Conservation (phyloP, 2,329 filamentous ascomycete species). For the Aspergillus oerlinghausenensis region DNA sequence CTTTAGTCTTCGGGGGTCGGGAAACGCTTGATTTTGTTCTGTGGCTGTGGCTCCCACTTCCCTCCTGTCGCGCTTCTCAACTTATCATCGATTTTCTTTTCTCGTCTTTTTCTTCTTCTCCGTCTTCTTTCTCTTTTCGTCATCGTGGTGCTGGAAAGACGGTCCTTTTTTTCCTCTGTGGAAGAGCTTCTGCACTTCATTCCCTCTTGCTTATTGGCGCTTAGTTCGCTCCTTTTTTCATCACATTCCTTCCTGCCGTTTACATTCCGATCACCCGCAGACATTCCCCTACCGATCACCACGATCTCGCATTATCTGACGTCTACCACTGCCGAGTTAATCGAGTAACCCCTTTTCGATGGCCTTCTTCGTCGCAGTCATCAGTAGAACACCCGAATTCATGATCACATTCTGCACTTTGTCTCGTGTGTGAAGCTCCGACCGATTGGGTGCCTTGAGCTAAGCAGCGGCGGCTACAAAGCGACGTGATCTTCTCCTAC, state of each 20-base stretch:
- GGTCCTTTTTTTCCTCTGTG: slow-evolving; percentile 2
- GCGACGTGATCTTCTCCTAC: slow-evolving; percentile 6
- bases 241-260: background rate
- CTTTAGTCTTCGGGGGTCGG: slow-evolving; percentile 12
- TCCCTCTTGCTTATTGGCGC: slow-evolving; percentile 1
- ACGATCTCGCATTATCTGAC: background rate
- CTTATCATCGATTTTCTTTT: background rate
- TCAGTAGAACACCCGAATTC: slow-evolving; percentile 10
- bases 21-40: background rate
- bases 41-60: background rate
- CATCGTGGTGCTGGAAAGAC: background rate
- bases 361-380: slow-evolving; percentile 2
- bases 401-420: slow-evolving; percentile 6
- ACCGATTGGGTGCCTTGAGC: slow-evolving; percentile 1
- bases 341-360: slow-evolving; percentile 5
- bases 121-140: slow-evolving; percentile 1
- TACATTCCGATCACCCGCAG: background rate
- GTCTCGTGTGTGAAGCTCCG: slow-evolving; percentile 2
- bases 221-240: background rate
- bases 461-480: slow-evolving; percentile 1
- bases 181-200: background rate
- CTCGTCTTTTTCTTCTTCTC: background rate
- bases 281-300: background rate
- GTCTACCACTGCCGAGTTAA: background rate
- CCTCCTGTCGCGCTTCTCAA: background rate